Base-by-base conservation (phyloP, 345 rosid species). In the Citropsis articulata region DNA sequence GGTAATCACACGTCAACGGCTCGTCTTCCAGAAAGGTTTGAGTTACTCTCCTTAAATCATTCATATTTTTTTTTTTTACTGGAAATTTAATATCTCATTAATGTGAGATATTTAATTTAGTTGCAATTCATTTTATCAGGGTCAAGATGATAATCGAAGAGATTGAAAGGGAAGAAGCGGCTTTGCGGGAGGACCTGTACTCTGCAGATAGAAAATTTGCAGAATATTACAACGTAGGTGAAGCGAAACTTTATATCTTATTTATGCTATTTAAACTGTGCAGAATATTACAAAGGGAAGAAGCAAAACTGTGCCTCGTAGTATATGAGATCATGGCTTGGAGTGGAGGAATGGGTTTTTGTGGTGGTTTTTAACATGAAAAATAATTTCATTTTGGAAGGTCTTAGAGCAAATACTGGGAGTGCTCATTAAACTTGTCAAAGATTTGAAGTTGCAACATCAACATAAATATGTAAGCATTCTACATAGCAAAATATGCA, bases 321-420 rank as follows among this genome's bases (percentile, higher is more conserved):
- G 38, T 14, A 22, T 24, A 22, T 72, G 53, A n/a, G 25, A 28
- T 48, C 30, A 72, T 79, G 71, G 24, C 65, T 60, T 30, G 71
- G 21, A 81, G 25, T 31, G 42, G 22, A 14, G 62, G 13, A 33
- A 75, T 73, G 33, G 73, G 25, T 78, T 62, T 50, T 27, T 72
- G 28, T 27, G 38, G 66, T 66, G 40, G 35, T 66, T 8, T 76
- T 36, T 73, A 64, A 59, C 68, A 48, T 85, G 71, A 57, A n/a
- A 72, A 69, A 22, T 24, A 61, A 82, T 36, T 56, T 69, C 70
- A 45, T 81, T 73, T 78, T 73, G 79, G 31, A 73, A 96, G 99
- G 98, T 92, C 83, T 86, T 96, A 66, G 99, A 96, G 87, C 97
- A 94, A 90, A 91, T 96, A 82, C 93, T 96, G 4, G 97, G 95